phyloP scores from a whole-genome alignment of 192 early-diverging fungal species.

The Haplosporangium gracile region DNA sequence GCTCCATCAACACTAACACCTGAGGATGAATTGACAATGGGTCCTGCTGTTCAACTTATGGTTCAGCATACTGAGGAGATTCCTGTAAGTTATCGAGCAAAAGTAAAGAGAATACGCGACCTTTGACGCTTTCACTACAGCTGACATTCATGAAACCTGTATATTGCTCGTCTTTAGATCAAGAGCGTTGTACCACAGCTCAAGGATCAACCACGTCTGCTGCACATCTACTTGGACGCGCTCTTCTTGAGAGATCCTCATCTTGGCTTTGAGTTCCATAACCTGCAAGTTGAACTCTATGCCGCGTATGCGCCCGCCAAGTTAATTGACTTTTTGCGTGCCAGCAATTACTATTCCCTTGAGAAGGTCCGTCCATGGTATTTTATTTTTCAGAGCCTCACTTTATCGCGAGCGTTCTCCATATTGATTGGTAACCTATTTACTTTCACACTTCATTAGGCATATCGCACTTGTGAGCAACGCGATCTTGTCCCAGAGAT shows the following conservation, averaged over 20 bases:
- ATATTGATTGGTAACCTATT: background rate
- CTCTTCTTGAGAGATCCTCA: conserved; percentile 81
- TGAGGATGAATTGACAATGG: conserved; percentile 58
- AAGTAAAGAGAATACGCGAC: too few relatives aligned
- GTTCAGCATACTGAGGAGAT: conserved; percentile 89
- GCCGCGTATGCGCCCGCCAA: conserved; percentile 85
- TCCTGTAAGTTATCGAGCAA: conserved; percentile 62
- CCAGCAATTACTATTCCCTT: conserved; percentile 82
- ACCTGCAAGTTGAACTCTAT: conserved; percentile 90
- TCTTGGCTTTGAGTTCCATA: conserved; percentile 78
- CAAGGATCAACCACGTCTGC: conserved; percentile 62
- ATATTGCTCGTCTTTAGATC: conserved; percentile 53
- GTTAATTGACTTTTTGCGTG: conserved; percentile 88
- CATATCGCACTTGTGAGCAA: conserved; percentile 85
- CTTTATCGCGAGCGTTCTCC: background rate
- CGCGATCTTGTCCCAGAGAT: conserved; percentile 95
- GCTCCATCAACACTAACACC: conserved; percentile 1
- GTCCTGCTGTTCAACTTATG: conserved; percentile 83
- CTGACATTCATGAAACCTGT: background rate
- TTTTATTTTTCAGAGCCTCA: background rate
- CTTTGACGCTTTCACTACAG: background rate
- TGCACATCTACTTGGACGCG: conserved; percentile 95
- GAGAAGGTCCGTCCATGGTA: conserved; percentile 67
- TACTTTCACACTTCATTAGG: conserved; percentile 56
- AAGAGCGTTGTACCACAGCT: conserved; percentile 81